A percentile compares a stretch with the other conserved stretches of the same genome.
Evolutionary conservation across 352 stramenopile genomes (phyloP).

Genomic region (Phytopythium mirpurense): DNA sequence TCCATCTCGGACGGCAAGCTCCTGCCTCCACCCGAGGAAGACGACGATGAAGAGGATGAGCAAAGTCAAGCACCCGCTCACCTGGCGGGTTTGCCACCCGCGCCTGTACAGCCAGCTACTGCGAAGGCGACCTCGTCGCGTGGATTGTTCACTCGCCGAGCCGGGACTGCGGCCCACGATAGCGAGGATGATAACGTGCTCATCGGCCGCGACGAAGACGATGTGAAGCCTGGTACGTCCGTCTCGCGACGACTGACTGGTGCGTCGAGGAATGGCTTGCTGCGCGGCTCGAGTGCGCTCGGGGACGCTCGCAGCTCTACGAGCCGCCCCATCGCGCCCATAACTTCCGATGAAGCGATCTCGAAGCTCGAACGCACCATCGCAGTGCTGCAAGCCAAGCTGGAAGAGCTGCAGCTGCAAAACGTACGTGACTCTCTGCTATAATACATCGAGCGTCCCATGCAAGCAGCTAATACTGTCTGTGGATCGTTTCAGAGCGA

Average conservation of each 20-base stretch:
- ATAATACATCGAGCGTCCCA: too few species aligned
- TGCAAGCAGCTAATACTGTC: too few species aligned
- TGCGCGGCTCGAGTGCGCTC: background rate
- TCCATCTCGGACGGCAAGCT: constrained; percentile 3
- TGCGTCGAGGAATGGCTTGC: background rate
- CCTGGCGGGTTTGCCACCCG: constrained; percentile 6
- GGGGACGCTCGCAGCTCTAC: constrained; percentile 1
- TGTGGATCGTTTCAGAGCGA: constrained; percentile 31
- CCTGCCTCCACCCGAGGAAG: background rate
- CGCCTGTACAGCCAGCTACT: constrained; percentile 7
- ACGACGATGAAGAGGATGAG: constrained; percentile 11
- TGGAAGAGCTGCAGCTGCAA: constrained; percentile 68
- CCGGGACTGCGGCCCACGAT: constrained; percentile 25
- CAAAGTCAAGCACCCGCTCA: background rate
- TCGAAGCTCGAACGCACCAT: constrained; percentile 59
- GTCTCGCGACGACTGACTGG: background rate
- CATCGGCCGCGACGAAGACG: constrained; percentile 46
- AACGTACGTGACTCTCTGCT: constrained; percentile 46
- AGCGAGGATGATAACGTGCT: constrained; percentile 62
- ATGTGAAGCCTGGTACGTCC: constrained; percentile 6
- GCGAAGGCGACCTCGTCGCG: constrained; percentile 43
- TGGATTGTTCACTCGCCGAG: constrained; percentile 52
- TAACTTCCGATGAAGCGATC: constrained; percentile 23
- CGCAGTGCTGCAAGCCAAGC: constrained; percentile 39
- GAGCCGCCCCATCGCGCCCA: background rate